Evolutionary conservation across 108 stramenopile species (phyloP).

Genomic region (Pseudonitzschia pungens): DNA sequence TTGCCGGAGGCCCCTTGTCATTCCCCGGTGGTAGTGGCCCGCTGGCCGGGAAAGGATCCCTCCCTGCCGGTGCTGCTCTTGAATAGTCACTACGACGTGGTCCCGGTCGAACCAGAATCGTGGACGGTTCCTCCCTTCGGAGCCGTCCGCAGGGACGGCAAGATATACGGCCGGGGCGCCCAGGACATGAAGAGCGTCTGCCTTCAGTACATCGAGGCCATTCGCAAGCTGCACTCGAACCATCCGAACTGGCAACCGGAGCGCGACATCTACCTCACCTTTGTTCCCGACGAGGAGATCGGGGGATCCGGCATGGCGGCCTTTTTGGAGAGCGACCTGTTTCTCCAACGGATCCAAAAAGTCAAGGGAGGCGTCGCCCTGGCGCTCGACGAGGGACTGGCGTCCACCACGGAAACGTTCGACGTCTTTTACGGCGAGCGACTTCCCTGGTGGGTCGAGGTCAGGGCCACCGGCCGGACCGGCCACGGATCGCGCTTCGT

Average conservation of each 20-base stretch:
- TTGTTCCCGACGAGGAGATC: constrained; percentile 73
- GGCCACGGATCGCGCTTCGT: constrained; percentile 97
- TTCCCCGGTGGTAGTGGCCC: constrained; percentile 87
- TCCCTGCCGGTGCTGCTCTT: constrained; percentile 82
- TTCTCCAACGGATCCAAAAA: constrained; percentile 37
- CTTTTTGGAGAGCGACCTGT: constrained; percentile 63
- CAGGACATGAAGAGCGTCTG: constrained; percentile 98
- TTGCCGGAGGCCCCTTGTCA: constrained; percentile 61
- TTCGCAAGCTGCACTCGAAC: constrained; percentile 34
- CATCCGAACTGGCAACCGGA: constrained; percentile 44
- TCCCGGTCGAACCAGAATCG: constrained; percentile 71
- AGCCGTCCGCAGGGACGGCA: constrained; percentile 66
- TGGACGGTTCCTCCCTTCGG: constrained; percentile 89
- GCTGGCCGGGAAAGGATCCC: constrained; percentile 77
- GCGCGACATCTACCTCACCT: constrained; percentile 66
- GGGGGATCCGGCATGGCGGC: constrained; percentile 91
- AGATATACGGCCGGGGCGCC: constrained; percentile 91
- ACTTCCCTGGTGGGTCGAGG: constrained; percentile 67
- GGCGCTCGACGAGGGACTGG: constrained; percentile 90
- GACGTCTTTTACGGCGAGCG: constrained; percentile 97
- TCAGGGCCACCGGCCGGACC: constrained; percentile 88
- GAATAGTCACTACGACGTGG: constrained; percentile 97
- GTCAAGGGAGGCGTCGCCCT: constrained; percentile 76
- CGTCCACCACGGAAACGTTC: constrained; percentile 69
- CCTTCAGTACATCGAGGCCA: constrained; percentile 91